Conservation (phyloP, 306 rosid species). For the Glycyrrhiza uralensis region DNA sequence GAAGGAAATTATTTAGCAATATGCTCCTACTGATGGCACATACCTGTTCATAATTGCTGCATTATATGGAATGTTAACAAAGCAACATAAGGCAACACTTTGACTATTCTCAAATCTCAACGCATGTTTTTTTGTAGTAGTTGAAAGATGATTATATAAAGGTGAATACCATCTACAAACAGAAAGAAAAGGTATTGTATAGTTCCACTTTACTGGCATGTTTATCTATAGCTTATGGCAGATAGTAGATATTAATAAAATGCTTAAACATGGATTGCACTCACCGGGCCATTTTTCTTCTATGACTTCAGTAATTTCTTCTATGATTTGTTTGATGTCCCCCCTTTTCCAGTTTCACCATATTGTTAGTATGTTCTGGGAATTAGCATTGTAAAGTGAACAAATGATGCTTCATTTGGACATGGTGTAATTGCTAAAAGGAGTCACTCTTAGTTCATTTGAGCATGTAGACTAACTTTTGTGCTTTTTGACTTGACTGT, state of each 20-base stretch:
- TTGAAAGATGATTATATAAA: conserved; percentile 82
- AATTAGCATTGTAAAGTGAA: too few relatives aligned
- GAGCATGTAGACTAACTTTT: too few relatives aligned
- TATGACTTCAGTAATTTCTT: neutral
- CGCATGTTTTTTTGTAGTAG: conserved; percentile 63
- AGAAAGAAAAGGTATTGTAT: conserved; percentile 76
- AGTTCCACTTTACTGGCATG: neutral
- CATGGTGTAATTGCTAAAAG: too few relatives aligned
- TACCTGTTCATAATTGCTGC: too few relatives aligned
- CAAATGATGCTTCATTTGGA: too few relatives aligned
- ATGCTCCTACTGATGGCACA: neutral
- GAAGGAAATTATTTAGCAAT: neutral
- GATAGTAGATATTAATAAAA: conserved; percentile 10
- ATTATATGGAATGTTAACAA: too few relatives aligned
- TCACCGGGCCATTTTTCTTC: neutral
- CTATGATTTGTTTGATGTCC: neutral
- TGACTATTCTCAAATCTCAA: too few relatives aligned
- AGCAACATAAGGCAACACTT: too few relatives aligned
- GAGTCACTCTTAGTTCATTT: too few relatives aligned
- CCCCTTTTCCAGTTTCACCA: neutral
- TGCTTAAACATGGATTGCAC: neutral
- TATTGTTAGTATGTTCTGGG: neutral
- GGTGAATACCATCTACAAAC: conserved; percentile 68
- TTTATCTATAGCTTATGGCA: neutral
- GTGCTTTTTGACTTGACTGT: too few relatives aligned